These are phyloP conservation scores for Chamaecyparis obtusa DNA, from an alignment of 75 land plant genomes.

Conservation along the genomic window DNA sequence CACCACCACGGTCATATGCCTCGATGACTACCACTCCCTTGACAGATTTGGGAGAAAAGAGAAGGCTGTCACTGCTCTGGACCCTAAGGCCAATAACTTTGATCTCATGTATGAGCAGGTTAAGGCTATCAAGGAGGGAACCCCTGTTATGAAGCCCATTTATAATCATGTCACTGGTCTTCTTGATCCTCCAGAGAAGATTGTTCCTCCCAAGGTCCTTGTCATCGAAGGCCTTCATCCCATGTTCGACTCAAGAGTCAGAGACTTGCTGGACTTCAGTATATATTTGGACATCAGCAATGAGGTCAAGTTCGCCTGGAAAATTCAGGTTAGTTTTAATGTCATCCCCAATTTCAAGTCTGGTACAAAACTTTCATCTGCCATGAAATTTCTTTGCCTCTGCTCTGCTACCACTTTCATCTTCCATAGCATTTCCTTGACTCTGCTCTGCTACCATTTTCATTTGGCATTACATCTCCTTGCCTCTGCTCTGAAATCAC, in stretches of 20 bases:
- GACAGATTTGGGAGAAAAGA: constrained; percentile 87
- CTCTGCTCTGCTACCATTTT: no score
- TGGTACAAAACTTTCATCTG: no score
- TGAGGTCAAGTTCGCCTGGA: constrained; percentile 96
- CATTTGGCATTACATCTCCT: no score
- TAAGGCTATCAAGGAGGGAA: constrained; percentile 82
- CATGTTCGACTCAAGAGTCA: constrained; percentile 80
- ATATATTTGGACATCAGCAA: constrained; percentile 97
- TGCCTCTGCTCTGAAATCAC: no score
- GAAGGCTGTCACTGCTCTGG: constrained; percentile 88
- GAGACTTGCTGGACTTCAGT: constrained; percentile 94
- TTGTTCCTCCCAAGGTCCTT: constrained; percentile 87
- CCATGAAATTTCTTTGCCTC: no score
- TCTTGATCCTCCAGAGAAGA: constrained; percentile 87
- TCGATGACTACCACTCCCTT: constrained; percentile 93
- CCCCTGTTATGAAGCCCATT: constrained; percentile 86
- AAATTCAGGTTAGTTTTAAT: constrained; percentile 69
- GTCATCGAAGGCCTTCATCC: constrained; percentile 98
- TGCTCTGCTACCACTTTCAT: no score
- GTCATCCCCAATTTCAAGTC: not conserved
- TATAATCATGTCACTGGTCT: constrained; percentile 93
- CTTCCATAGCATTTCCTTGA: no score
- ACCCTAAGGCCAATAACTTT: constrained; percentile 90
- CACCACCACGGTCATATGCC: constrained; percentile 90
- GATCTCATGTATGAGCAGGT: constrained; percentile 99